phyloP scores from a whole-genome alignment of 1,284 basidiomycete species.

The Abortiporus biennis region DNA sequence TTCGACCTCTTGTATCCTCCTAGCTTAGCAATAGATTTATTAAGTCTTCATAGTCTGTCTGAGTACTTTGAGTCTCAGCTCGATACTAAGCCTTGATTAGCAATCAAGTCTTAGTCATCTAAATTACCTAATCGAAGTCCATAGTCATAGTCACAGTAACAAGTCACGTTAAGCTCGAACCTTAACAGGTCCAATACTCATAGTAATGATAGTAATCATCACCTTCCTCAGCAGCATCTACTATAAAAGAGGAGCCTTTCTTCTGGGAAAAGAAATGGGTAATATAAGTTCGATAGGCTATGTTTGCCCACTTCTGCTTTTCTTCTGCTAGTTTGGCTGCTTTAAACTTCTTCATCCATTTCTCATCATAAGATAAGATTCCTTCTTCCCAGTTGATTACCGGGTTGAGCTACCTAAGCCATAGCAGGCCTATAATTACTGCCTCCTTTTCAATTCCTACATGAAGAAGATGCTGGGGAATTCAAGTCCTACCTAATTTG shows the following conservation, averaged over 20 bases:
- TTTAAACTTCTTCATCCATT: constrained; percentile 14
- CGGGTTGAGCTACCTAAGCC: constrained; percentile 19
- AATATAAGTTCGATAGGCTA: background rate
- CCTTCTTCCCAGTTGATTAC: constrained; percentile 6
- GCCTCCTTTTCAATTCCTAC: constrained; percentile 11
- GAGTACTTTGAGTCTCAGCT: no score
- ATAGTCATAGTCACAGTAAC: no score
- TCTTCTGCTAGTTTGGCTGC: background rate
- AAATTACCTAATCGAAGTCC: no score
- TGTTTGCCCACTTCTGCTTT: background rate
- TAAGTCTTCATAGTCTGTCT: no score
- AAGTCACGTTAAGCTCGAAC: no score
- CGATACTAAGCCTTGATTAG: no score
- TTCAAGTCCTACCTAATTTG: constrained; percentile 6
- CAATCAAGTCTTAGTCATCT: no score
- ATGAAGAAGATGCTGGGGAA: constrained; percentile 6
- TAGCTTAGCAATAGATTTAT: no score
- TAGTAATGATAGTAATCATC: no score
- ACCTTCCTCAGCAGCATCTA: no score
- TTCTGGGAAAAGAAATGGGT: background rate
- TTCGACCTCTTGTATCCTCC: no score
- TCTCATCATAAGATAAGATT: constrained; percentile 10
- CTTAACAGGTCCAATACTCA: no score
- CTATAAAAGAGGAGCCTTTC: background rate
- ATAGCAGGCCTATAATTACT: constrained; percentile 14